These are phyloP conservation scores for Penicillium sp. DNA, from an alignment of 2,329 filamentous ascomycete species.

Conservation along the genomic window DNA sequence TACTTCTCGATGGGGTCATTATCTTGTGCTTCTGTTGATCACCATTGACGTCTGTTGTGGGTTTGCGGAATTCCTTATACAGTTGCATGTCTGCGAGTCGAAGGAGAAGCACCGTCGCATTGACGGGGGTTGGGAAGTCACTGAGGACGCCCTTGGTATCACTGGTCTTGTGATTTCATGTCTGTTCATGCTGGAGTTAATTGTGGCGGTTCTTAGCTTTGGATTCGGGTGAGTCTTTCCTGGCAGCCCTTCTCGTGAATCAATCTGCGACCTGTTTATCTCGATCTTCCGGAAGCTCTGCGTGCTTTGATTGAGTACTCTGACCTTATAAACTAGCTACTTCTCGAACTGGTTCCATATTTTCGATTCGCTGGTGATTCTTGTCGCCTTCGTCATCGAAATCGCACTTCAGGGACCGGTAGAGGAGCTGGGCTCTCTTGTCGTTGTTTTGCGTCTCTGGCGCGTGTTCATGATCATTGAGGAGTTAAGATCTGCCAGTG, in stretches of 20 bases:
- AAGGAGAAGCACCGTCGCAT: conserved; percentile 26
- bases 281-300: neutral
- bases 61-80: conserved; percentile 54
- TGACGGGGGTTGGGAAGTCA: conserved; percentile 32
- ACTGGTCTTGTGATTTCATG: conserved; percentile 61
- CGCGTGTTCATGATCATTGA: conserved; percentile 70
- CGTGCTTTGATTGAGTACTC: neutral
- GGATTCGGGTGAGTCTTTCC: conserved; percentile 52
- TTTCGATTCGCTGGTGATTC: conserved; percentile 64
- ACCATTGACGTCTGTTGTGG: conserved; percentile 53
- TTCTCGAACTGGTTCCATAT: conserved; percentile 61
- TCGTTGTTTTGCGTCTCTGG: conserved; percentile 67
- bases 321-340: conserved; percentile 44
- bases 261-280: neutral
- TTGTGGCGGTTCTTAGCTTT: conserved; percentile 61
- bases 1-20: conserved; percentile 51
- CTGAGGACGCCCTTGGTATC: conserved; percentile 48
- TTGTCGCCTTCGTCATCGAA: conserved; percentile 62
- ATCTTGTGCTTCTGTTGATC: conserved; percentile 50
- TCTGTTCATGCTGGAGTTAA: conserved; percentile 64
- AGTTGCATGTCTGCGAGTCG: conserved; percentile 50
- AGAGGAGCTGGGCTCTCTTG: conserved; percentile 50
- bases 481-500: conserved; percentile 63
- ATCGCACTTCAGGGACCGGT: conserved; percentile 57
- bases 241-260: neutral